phyloP scores from a whole-genome alignment of 1,139 yeast species.

The Yamadazyma diospyri region DNA sequence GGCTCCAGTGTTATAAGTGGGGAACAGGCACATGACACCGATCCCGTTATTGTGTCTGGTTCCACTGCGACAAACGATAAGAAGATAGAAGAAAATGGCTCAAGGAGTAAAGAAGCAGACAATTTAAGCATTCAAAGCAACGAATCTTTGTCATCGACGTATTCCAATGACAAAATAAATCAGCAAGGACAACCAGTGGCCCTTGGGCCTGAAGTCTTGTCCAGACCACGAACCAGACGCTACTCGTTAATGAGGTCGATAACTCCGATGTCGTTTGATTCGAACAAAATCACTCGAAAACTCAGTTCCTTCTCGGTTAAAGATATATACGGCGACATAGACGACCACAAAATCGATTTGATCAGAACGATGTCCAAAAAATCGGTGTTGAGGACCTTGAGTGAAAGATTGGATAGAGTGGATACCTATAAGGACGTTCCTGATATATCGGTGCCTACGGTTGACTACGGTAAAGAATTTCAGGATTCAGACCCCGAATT shows the following conservation, averaged over 20 bases:
- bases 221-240: constrained; percentile 8
- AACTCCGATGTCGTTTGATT: constrained; percentile 14
- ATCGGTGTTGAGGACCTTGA: constrained; percentile 29
- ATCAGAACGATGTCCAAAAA: constrained; percentile 32
- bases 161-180: constrained; percentile 1
- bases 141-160: constrained; percentile 7
- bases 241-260: constrained; percentile 12
- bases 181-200: constrained; percentile 8
- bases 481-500: constrained; percentile 55
- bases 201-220: constrained; percentile 3
- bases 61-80: too few relatives aligned
- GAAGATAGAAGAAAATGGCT: too few relatives aligned
- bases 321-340: constrained; percentile 35
- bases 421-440: constrained; percentile 25
- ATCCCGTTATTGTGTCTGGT: too few relatives aligned
- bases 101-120: constrained; percentile 2
- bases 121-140: constrained; percentile 6
- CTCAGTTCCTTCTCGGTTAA: constrained; percentile 24
- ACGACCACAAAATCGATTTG: constrained; percentile 24
- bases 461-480: constrained; percentile 49
- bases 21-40: too few relatives aligned
- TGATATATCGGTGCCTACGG: constrained; percentile 38
- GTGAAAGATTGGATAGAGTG: constrained; percentile 17
- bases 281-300: constrained; percentile 12
- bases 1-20: constrained; percentile 3